Base-by-base conservation (phyloP, 768 basidiomycete genomes). In the Mrakia hoshinonis region DNA sequence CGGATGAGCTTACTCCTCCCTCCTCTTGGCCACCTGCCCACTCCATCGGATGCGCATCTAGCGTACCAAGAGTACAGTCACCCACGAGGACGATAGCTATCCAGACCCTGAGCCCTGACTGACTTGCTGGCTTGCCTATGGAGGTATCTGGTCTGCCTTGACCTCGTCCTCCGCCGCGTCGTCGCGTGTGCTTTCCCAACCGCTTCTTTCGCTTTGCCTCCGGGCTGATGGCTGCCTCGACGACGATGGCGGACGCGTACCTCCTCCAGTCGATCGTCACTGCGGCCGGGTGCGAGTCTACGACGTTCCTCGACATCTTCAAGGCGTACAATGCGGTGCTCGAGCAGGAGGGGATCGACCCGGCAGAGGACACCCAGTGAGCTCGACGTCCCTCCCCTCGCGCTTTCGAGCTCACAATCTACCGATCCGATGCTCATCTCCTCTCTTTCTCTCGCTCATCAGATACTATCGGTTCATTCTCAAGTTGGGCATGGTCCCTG, bases 291-390 rank as follows among this genome's bases (percentile, higher is more conserved):
- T 81, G 85, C 10, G 80, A 83, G 11, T 87, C 89, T 20, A 88
- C 88, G 4, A 88, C 88, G 0, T 92, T 92, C 76, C 82, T 90
- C 48, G 84, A 85, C 5, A 85, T 91, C n/a, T 87, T 91, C 82
- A 90, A 89, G 77, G 88, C 90, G 0, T 92, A 93, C 79, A 89
- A 87, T 76, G 87, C 89, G 69, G 85, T 91, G 26, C 80, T 92
- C 29, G 83, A 84, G 70, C 87, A 89, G 74, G 84, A 87, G 2
- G 87, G 87, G 3, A 79, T 92, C n/a, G 89, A 91, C 73, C 84
- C 87, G 26, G 86, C 87, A 73, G 82, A 84, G 10, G 91, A 92
- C 77, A 89, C 89, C 12, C 82, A 87, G 69, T 67, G 18, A 62
- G 69, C 26, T 39, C 24, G 24, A 36, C 58, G 4, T 22, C 46